phyloP scores from a whole-genome alignment of 306 rosid species.

The Rosa multiflora region DNA sequence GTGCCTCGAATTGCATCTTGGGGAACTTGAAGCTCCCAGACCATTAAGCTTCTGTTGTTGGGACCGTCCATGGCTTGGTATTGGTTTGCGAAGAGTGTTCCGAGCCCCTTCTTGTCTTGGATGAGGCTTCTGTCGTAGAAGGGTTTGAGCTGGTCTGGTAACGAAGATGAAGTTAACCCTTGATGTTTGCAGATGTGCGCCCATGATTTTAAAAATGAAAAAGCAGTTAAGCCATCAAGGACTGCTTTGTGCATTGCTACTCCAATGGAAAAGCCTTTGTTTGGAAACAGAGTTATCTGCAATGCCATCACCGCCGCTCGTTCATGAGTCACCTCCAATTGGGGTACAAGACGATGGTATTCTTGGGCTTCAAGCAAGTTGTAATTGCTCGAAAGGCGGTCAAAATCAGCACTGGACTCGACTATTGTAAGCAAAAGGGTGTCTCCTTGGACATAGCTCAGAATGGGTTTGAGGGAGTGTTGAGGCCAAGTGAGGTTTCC shows the following conservation, averaged over 20 bases:
- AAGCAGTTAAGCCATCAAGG: constrained; percentile 49
- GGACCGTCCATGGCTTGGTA: constrained; percentile 2
- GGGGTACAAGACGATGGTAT: constrained; percentile 42
- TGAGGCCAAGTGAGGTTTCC: not conserved
- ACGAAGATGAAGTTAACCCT: not conserved
- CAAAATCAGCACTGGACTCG: constrained; percentile 31
- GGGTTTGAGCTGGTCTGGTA: constrained; percentile 36
- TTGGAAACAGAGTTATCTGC: constrained; percentile 51
- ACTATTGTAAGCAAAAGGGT: not conserved
- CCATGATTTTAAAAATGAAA: constrained; percentile 57
- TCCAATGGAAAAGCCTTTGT: constrained; percentile 47
- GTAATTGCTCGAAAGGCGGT: constrained; percentile 16
- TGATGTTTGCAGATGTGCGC: constrained; percentile 29
- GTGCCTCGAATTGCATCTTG: constrained; percentile 14
- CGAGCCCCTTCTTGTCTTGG: constrained; percentile 30
- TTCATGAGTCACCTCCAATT: constrained; percentile 25
- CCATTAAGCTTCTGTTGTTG: constrained; percentile 13
- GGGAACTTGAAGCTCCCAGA: not conserved
- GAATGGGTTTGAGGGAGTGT: not conserved
- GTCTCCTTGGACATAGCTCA: not conserved
- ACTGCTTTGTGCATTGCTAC: constrained; percentile 43
- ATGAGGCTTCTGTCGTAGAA: constrained; percentile 37
- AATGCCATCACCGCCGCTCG: constrained; percentile 36
- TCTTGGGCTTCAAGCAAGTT: constrained; percentile 18
- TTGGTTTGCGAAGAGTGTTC: not conserved